Base-by-base conservation (phyloP, 441 rosid species). In the Aleurites moluccanus region DNA sequence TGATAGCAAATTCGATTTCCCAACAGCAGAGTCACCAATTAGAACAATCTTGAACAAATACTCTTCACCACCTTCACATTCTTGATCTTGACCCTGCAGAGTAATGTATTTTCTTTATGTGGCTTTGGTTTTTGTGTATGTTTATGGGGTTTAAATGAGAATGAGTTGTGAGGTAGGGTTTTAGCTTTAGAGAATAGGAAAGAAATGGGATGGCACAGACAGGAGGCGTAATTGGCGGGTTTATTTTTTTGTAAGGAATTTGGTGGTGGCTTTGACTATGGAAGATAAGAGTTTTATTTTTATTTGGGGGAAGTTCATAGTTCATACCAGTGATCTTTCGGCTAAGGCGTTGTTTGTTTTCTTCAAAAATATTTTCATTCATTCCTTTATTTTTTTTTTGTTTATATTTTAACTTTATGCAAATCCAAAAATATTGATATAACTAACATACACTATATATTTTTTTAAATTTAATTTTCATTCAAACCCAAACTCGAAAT, bases 11-110 rank as follows among this genome's bases (percentile, higher is more conserved):
- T 88, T 88, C 0, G 92, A 86, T 72, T 88, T 88, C 20, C 90
- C 92, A 13, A 88, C 91, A 0, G 90, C 91, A 1, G 89, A 88
- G 76, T 88, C 91, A 1, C 90, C 91, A 50, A 88, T 88, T 16
- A 88, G 61, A 10, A 86, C 92, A 13, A 88, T 84, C 85, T 88
- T 86, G 73, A 85, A 88, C 85, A 88, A 53, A 79, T 86, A 86
- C 77, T 86, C 88, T 69, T 85, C 70, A 0, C 82, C 78, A 53
- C 82, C 78, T 38, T 47, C 80, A 40, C 18, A 79, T 10, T 72
- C 86, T 70, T 78, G 79, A 2, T 65, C 80, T 42, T 73, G 50
- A 44, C 81, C 87, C 89, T 75, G 75, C 28, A 28, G 28, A 8
- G 67, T 25, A 6, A 3, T 28, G 18, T 15, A 10, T 6, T 25